Conservation (phyloP, 108 stramenopile species). For the Skeletonema grethae region DNA sequence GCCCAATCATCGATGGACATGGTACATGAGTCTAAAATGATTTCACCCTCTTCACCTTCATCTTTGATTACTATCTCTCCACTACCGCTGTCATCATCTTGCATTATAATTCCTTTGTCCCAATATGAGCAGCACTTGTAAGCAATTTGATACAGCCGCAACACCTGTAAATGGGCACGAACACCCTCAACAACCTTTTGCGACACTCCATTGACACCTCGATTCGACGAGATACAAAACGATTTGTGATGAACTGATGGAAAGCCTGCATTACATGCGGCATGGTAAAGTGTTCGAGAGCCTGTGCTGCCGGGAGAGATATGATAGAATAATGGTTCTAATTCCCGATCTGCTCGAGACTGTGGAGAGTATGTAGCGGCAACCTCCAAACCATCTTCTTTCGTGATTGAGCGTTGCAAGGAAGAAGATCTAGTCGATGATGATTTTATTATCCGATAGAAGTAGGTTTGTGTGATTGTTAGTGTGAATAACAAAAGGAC, state of each 20-base stretch:
- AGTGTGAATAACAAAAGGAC: too few relatives aligned
- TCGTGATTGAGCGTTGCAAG: too few relatives aligned
- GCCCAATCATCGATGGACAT: constrained; percentile 29
- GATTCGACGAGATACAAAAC: constrained; percentile 39
- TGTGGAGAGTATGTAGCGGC: neutral
- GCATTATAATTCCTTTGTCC: constrained; percentile 12
- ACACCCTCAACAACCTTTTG: constrained; percentile 31
- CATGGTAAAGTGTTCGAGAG: constrained; percentile 43
- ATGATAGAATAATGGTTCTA: constrained; percentile 40
- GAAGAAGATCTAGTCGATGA: too few relatives aligned
- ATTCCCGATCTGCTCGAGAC: too few relatives aligned
- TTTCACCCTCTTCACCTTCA: neutral
- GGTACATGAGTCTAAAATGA: constrained; percentile 11
- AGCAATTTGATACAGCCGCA: constrained; percentile 41
- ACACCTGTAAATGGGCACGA: constrained; percentile 37
- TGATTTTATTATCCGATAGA: too few relatives aligned
- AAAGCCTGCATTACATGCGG: constrained; percentile 33
- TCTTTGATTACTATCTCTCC: neutral
- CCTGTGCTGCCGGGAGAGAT: constrained; percentile 47
- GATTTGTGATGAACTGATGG: constrained; percentile 57
- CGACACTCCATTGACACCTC: constrained; percentile 26
- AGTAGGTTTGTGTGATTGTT: too few relatives aligned
- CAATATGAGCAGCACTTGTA: constrained; percentile 22
- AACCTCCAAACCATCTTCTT: too few relatives aligned
- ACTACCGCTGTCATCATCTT: neutral